These are phyloP conservation scores for Asterella californica DNA, from an alignment of 225 moss, liverwort and hornwort genomes.

Conservation along the genomic window DNA sequence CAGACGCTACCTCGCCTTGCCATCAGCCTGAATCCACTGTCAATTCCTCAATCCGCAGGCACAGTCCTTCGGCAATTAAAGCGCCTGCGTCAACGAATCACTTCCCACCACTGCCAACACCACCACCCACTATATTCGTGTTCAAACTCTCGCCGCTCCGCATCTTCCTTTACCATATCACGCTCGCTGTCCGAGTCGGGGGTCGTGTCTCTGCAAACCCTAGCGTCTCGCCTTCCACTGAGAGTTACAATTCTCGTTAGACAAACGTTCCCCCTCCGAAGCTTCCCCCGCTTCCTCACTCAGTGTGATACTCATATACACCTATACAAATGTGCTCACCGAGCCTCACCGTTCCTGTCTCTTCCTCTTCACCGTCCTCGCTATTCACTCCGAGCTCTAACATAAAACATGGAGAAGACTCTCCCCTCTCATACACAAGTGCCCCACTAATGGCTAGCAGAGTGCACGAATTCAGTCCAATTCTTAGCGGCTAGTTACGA, in stretches of 20 bases:
- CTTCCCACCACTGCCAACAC: slow-evolving; percentile 22
- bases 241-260: neutral
- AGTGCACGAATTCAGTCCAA: neutral
- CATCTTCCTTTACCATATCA: slow-evolving; percentile 23
- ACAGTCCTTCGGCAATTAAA: neutral
- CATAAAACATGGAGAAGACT: neutral
- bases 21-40: slow-evolving; percentile 40
- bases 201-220: neutral
- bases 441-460: neutral
- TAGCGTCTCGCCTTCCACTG: slow-evolving; percentile 1
- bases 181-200: neutral
- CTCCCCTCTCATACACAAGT: neutral
- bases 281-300: neutral
- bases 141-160: neutral
- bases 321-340: neutral
- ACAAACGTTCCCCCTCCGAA: neutral
- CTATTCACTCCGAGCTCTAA: neutral
- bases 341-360: neutral
- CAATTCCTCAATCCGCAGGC: neutral
- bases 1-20: slow-evolving; percentile 66
- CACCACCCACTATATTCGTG: slow-evolving; percentile 12
- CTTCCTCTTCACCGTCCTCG: neutral
- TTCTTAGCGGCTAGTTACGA: neutral
- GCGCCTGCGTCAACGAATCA: slow-evolving; percentile 3
- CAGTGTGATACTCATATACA: neutral